Percentiles rank a stretch among this genome's conserved stretches.
phyloP scores from a whole-genome alignment of 805 yeast genomes.

The Metschnikowia baotianmanensis region DNA sequence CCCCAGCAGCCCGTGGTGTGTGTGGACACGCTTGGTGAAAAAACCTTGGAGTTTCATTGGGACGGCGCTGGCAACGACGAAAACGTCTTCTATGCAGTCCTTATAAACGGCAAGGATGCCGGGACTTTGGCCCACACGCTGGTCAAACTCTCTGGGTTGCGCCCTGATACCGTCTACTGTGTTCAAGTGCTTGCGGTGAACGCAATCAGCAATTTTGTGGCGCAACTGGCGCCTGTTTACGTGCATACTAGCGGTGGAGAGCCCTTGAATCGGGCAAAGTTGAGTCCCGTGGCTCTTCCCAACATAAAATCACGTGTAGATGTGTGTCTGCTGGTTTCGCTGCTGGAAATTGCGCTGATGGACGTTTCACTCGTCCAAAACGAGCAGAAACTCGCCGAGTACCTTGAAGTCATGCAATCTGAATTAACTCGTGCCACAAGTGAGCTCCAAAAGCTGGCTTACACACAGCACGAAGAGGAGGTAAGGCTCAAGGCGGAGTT shows the following conservation, averaged over 20 bases:
- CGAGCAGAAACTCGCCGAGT: conserved; percentile 2
- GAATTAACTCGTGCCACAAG: conserved; percentile 8
- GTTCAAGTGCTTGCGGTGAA: conserved; percentile 39
- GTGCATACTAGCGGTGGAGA: conserved; percentile 24
- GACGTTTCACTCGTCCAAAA: conserved; percentile 3
- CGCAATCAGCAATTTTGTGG: conserved; percentile 32
- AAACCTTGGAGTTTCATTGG: conserved; percentile 52
- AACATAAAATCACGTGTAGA: no score
- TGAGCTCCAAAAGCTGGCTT: conserved; percentile 6
- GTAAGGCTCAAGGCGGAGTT: conserved; percentile 5
- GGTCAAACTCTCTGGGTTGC: conserved; percentile 34
- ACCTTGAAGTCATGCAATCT: conserved; percentile 8
- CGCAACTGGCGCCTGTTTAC: conserved; percentile 33
- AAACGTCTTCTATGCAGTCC: conserved; percentile 30
- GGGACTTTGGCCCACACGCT: conserved; percentile 35
- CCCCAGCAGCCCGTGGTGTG: conserved; percentile 57
- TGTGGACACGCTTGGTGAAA: conserved; percentile 49
- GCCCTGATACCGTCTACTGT: conserved; percentile 28
- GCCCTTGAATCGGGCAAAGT: neutral
- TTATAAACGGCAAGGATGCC: conserved; percentile 36
- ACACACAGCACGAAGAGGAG: conserved; percentile 15
- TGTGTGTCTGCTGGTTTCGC: neutral
- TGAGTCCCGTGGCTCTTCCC: neutral
- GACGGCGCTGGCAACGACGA: conserved; percentile 24
- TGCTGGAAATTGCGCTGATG: neutral